Base-by-base conservation (phyloP, 768 basidiomycete genomes). In the Hygrocybe punicea region DNA sequence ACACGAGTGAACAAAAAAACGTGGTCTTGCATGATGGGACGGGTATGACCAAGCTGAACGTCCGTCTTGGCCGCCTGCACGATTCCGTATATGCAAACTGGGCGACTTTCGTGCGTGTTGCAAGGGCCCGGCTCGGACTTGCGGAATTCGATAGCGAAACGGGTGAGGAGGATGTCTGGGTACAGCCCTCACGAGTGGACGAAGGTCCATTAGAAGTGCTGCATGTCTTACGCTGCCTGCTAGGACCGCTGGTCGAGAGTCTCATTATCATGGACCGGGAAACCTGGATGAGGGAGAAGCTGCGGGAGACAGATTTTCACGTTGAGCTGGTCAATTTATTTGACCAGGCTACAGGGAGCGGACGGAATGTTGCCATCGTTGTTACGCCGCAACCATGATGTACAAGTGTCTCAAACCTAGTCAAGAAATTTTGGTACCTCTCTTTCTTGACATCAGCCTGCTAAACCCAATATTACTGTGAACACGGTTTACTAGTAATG, bases 301-400 rank as follows among this genome's bases (percentile, higher is more conserved):
- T 81, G 59, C 63, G 57, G 40, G 19, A 25, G 44, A 25, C n/a
- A 53, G 33, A 42, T 14, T 48, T 33, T 45, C 19, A 61, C 2
- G 76, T 81, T 17, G 73, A 78, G 29, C 62, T 82, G 19, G 74
- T 89, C 2, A 89, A 87, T 67, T 65, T 91, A 40, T 91, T 91
- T 58, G 85, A 89, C 63, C 89, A 90, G 67, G 73, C 75, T 4
- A 80, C 79, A 2, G 88, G 86, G 44, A 91, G 89, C 67, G 87
- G 84, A 47, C 72, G 89, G 63, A 91, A 90, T 67, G 73, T 87
- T 55, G 87, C 82, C 6, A 73, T 89, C 50, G 81, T 84, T 34
- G 71, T 86, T 51, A 71, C 70, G 35, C 76, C 79, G 21, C 50
- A 55, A 11, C n/a, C 16, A 5, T 52, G 35, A 52, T 16, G 49